Evolutionary conservation across 352 stramenopile genomes (phyloP).

Genomic region (Thraustochytrium striatum): DNA sequence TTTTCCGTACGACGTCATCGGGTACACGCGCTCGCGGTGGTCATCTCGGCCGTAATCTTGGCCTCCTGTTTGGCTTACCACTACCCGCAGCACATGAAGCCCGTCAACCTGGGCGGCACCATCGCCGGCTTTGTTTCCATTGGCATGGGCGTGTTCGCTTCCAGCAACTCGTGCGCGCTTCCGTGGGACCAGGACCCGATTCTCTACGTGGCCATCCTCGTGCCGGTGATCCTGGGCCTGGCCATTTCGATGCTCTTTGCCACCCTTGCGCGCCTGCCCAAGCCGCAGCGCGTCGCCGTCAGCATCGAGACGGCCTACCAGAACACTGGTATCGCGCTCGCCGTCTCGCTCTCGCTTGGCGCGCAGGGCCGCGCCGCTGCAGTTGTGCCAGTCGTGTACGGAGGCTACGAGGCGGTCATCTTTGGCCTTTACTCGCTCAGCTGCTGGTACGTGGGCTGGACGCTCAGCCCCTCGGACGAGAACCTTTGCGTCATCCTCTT

Average conservation of each 20-base stretch:
- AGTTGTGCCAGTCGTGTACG: constrained; percentile 39
- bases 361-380: constrained; percentile 12
- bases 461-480: constrained; percentile 3
- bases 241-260: neutral
- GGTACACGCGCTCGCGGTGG: constrained; percentile 20
- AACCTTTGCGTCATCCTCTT: constrained; percentile 34
- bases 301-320: constrained; percentile 47
- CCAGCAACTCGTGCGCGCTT: constrained; percentile 8
- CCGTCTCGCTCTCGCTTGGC: constrained; percentile 39
- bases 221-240: constrained; percentile 34
- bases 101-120: constrained; percentile 30
- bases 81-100: constrained; percentile 21
- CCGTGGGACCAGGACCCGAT: constrained; percentile 28
- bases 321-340: constrained; percentile 46
- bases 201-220: constrained; percentile 16
- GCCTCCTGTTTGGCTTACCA: constrained; percentile 43
- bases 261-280: constrained; percentile 13
- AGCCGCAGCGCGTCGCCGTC: constrained; percentile 39
- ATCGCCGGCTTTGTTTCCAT: constrained; percentile 46
- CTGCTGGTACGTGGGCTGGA: constrained; percentile 46
- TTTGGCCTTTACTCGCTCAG: constrained; percentile 26
- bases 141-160: constrained; percentile 31
- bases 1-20: constrained; percentile 28
- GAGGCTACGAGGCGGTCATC: constrained; percentile 34
- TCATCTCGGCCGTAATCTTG: constrained; percentile 38